A percentile compares a stretch with the other conserved stretches of the same genome.
phyloP scores from a whole-genome alignment of 176 grass and related monocot genomes.

The Triticum turgidum region DNA sequence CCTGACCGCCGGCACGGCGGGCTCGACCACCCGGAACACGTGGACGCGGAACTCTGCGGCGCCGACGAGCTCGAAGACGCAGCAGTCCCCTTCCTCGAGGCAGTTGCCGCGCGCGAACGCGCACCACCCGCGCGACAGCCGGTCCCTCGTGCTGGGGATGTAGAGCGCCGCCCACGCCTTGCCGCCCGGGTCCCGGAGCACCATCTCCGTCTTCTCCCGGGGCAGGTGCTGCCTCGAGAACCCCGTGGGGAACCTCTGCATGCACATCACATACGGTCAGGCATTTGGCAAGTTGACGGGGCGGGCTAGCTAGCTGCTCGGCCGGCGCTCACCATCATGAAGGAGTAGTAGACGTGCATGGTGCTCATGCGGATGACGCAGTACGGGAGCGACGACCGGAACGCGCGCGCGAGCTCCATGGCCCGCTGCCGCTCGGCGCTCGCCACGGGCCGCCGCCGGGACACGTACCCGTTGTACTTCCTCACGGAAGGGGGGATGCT shows the following conservation, averaged over 20 bases:
- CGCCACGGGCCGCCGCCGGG: slow-evolving; percentile 44
- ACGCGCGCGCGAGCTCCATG: slow-evolving; percentile 56
- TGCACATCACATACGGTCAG: neutral
- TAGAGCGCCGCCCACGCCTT: slow-evolving; percentile 60
- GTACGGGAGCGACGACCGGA: slow-evolving; percentile 71
- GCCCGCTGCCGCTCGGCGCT: slow-evolving; percentile 56
- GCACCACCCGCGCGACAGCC: slow-evolving; percentile 66
- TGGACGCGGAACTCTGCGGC: slow-evolving; percentile 66
- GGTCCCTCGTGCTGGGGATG: slow-evolving; percentile 59
- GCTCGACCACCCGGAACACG: slow-evolving; percentile 56
- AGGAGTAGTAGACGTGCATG: slow-evolving; percentile 63
- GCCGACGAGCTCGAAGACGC: slow-evolving; percentile 70
- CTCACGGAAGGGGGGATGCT: slow-evolving; percentile 23
- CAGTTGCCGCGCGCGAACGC: slow-evolving; percentile 67
- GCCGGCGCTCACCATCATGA: slow-evolving; percentile 47
- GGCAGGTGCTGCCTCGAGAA: slow-evolving; percentile 75
- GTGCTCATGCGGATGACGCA: slow-evolving; percentile 69
- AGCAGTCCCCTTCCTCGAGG: slow-evolving; percentile 85
- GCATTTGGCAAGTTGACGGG: too few species aligned
- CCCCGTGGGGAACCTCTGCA: slow-evolving; percentile 70
- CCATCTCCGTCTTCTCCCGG: slow-evolving; percentile 45
- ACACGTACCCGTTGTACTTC: slow-evolving; percentile 49
- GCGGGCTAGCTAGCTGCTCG: too few species aligned
- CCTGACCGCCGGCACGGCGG: slow-evolving; percentile 38
- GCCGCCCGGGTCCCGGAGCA: slow-evolving; percentile 49